A percentile compares a stretch with the other conserved stretches of the same genome.
Evolutionary conservation across 805 yeast species (phyloP).

Genomic region (Monosporozyma aerobia): DNA sequence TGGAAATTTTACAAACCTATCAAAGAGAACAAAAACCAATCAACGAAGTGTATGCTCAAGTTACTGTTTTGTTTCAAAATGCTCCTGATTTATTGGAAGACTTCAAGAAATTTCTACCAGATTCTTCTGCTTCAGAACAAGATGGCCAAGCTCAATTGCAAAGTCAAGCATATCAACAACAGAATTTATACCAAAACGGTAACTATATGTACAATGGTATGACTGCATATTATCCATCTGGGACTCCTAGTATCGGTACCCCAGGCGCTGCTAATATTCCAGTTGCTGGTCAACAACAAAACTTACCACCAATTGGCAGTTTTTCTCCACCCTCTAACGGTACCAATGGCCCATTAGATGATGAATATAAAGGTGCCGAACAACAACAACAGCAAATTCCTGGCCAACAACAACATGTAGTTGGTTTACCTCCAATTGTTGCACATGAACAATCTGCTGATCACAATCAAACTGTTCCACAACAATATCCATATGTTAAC

Average conservation of each 20-base stretch:
- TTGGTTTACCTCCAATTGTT: slow-evolving; percentile 22
- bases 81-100: slow-evolving; percentile 94
- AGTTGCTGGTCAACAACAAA: slow-evolving; percentile 13
- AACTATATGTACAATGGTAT: slow-evolving; percentile 3
- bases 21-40: slow-evolving; percentile 95
- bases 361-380: slow-evolving; percentile 3
- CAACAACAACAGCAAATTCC: slow-evolving; percentile 12
- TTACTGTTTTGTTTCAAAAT: slow-evolving; percentile 75
- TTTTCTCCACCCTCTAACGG: slow-evolving; percentile 32
- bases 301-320: slow-evolving; percentile 31
- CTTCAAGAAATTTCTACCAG: slow-evolving; percentile 92
- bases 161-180: slow-evolving; percentile 2
- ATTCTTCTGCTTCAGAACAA: slow-evolving; percentile 27
- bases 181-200: not conserved
- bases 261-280: not conserved
- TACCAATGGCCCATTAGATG: slow-evolving; percentile 8
- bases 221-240: slow-evolving; percentile 3
- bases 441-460: slow-evolving; percentile 12
- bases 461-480: not conserved
- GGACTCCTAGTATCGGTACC: not conserved
- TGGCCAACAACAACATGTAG: not conserved
- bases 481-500: slow-evolving; percentile 6
- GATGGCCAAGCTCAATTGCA: slow-evolving; percentile 6
- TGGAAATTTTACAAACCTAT: slow-evolving; percentile 92
- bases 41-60: slow-evolving; percentile 90